Conservation (phyloP, 805 yeast species). For the Lipomyces yamadae region DNA sequence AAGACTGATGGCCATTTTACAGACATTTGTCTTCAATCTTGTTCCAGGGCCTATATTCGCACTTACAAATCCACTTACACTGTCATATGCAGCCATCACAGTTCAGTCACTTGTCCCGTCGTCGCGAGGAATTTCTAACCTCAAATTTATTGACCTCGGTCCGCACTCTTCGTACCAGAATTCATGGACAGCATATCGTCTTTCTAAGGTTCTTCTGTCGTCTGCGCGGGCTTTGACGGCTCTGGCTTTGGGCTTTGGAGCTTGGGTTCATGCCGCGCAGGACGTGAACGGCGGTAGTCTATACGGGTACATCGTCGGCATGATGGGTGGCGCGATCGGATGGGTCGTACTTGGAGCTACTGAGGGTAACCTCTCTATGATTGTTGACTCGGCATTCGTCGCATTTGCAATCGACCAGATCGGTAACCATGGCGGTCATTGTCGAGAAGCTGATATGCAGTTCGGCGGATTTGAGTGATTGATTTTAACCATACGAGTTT, state of each 20-base stretch:
- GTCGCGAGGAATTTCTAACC: constrained; percentile 40
- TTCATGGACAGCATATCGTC: constrained; percentile 46
- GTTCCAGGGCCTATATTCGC: constrained; percentile 43
- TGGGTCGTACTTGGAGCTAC: constrained; percentile 53
- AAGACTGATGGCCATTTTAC: constrained; percentile 39
- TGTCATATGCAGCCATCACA: constrained; percentile 47
- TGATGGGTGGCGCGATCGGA: constrained; percentile 49
- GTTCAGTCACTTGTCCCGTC: constrained; percentile 45
- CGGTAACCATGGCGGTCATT: constrained; percentile 41
- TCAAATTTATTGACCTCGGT: constrained; percentile 34
- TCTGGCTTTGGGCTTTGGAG: constrained; percentile 46
- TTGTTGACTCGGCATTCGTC: constrained; percentile 43
- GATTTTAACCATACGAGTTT: not conserved
- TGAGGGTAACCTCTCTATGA: constrained; percentile 49
- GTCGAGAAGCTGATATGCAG: constrained; percentile 44
- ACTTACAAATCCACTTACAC: constrained; percentile 47
- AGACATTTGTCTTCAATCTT: constrained; percentile 39
- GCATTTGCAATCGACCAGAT: constrained; percentile 46
- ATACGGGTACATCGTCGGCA: constrained; percentile 50
- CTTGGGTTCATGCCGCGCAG: constrained; percentile 51
- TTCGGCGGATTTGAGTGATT: constrained; percentile 30
- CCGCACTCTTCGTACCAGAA: constrained; percentile 28
- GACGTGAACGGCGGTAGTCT: constrained; percentile 45
- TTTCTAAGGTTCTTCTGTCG: constrained; percentile 47
- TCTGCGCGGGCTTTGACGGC: constrained; percentile 49